A percentile compares a stretch with the other conserved stretches of the same genome.
Conservation (phyloP, 192 early-diverging fungal species). For the Backusella luteola region DNA sequence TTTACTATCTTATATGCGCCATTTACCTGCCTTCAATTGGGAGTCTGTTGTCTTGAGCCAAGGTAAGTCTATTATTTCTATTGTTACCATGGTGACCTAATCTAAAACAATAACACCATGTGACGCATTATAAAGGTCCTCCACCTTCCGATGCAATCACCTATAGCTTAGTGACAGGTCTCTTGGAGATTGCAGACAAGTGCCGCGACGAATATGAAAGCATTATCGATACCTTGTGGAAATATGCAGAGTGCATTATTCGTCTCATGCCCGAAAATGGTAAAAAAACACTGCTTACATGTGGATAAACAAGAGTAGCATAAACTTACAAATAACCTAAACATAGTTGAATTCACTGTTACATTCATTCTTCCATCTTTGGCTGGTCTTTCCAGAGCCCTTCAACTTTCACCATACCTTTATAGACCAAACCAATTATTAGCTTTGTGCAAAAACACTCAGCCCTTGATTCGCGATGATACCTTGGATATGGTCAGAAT, state of each 20-base stretch:
- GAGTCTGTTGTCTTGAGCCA: conserved; percentile 22
- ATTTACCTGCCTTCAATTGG: conserved; percentile 32
- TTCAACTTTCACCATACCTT: conserved; percentile 46
- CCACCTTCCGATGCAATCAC: conserved; percentile 41
- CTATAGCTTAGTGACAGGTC: conserved; percentile 41
- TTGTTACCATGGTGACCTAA: conserved; percentile 24
- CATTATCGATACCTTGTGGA: conserved; percentile 45
- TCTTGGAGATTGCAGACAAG: conserved; percentile 45
- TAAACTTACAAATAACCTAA: background rate
- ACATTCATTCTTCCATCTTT: conserved; percentile 59
- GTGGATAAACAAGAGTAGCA: background rate
- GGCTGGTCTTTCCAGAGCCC: conserved; percentile 54
- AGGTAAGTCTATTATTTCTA: conserved; percentile 19
- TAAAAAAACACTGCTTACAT: background rate
- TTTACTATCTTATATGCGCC: conserved; percentile 29
- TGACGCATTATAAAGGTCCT: conserved; percentile 9
- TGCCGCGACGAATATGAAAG: conserved; percentile 33
- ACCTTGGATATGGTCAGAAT: conserved; percentile 43
- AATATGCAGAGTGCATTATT: conserved; percentile 41
- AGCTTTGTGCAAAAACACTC: conserved; percentile 44
- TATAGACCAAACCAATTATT: conserved; percentile 48
- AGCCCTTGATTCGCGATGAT: conserved; percentile 47
- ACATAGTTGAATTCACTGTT: conserved; percentile 42
- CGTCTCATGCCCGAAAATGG: background rate
- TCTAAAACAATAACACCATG: background rate